Conservation (phyloP, 345 rosid genomes). For the Eucalyptus sp. region DNA sequence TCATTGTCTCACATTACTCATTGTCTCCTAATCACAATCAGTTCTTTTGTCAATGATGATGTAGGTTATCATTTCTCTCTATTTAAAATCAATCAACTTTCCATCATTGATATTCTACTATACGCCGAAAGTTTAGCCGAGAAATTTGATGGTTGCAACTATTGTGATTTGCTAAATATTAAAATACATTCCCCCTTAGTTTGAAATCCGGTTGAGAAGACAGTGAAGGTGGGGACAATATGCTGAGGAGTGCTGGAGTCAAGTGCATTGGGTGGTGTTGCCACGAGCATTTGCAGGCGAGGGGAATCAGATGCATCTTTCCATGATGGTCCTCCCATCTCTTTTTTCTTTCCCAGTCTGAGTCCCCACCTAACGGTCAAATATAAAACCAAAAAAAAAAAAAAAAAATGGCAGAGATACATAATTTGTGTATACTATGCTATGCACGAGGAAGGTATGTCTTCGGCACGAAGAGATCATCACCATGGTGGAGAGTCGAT, state of each 20-base stretch:
- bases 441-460: neutral
- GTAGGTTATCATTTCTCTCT: neutral
- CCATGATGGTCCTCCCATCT: neutral
- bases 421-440: neutral
- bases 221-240: neutral
- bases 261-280: neutral
- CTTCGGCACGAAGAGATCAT: neutral
- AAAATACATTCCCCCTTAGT: neutral
- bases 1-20: neutral
- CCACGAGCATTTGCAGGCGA: neutral
- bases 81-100: neutral
- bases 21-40: neutral
- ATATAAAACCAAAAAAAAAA: neutral
- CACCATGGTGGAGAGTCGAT: neutral
- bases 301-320: neutral
- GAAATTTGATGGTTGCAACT: neutral
- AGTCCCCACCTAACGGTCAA: neutral
- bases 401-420: neutral
- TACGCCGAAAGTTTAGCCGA: neutral
- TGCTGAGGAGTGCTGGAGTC: neutral
- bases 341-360: neutral
- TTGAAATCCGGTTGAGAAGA: neutral
- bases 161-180: neutral
- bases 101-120: neutral
- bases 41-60: neutral